phyloP scores from a whole-genome alignment of 228 moss, liverwort and hornwort species.

The Sphagnum magellanicum region DNA sequence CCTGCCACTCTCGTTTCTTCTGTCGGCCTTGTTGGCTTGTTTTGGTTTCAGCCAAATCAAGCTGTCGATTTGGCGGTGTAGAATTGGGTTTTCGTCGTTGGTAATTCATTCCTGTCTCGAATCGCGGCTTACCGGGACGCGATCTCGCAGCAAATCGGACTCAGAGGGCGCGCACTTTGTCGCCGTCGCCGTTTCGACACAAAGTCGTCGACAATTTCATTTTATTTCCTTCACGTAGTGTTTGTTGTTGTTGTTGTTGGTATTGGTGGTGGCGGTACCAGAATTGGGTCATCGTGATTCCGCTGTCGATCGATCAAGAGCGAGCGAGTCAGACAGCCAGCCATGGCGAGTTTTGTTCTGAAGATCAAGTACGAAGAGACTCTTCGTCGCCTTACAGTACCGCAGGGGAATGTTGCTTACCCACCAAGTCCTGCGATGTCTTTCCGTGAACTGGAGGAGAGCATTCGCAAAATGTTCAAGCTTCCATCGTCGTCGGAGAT shows the following conservation, averaged over 20 bases:
- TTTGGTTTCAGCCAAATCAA: no score
- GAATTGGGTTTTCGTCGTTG: background rate
- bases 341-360: conserved; percentile 19
- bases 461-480: conserved; percentile 9
- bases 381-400: conserved; percentile 16
- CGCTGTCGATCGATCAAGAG: background rate
- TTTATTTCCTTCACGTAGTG: background rate
- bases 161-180: background rate
- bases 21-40: no score
- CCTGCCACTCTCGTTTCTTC: background rate
- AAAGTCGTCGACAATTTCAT: background rate
- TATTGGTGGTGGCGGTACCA: no score
- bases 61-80: conserved; percentile 19
- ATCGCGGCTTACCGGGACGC: conserved; percentile 24
- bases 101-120: no score
- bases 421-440: conserved; percentile 17
- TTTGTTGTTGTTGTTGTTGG: background rate
- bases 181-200: background rate
- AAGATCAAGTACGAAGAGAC: conserved; percentile 7
- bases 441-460: conserved; percentile 13
- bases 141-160: background rate
- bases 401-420: conserved; percentile 1
- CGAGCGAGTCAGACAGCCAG: conserved; percentile 3
- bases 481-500: conserved; percentile 5
- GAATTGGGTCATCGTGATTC: conserved; percentile 32